These are phyloP conservation scores for Myxozyma mucilagina DNA, from an alignment of 805 yeast genomes.

Conservation along the genomic window DNA sequence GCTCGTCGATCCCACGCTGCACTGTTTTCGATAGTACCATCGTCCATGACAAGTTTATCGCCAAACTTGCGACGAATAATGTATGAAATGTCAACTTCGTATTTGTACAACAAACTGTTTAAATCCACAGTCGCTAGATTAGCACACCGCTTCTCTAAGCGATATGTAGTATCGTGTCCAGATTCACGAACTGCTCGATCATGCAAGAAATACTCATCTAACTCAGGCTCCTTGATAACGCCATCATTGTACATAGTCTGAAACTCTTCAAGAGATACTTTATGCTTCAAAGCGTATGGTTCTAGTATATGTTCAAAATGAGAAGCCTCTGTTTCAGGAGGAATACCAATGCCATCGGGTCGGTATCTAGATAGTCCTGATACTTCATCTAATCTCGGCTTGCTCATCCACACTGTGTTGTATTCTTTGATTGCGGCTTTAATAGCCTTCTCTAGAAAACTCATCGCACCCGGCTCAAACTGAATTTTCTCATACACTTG, in stretches of 20 bases:
- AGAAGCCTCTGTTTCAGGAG: conserved; percentile 92
- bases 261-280: conserved; percentile 60
- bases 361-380: conserved; percentile 87
- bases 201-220: conserved; percentile 85
- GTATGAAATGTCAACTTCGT: conserved; percentile 79
- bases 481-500: conserved; percentile 60
- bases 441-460: conserved; percentile 64
- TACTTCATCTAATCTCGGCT: conserved; percentile 68
- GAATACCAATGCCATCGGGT: conserved; percentile 89
- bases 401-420: conserved; percentile 69
- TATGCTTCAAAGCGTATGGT: conserved; percentile 68
- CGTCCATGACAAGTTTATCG: conserved; percentile 43
- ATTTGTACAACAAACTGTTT: conserved; percentile 81
- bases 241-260: conserved; percentile 68
- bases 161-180: conserved; percentile 92
- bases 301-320: conserved; percentile 74
- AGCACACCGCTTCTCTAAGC: conserved; percentile 89
- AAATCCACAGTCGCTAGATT: conserved; percentile 87
- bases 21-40: conserved; percentile 49
- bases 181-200: conserved; percentile 95
- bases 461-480: conserved; percentile 46
- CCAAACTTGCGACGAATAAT: conserved; percentile 59
- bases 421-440: conserved; percentile 87
- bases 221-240: conserved; percentile 66
- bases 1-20: conserved; percentile 67